Base-by-base conservation (phyloP, 2,329 filamentous ascomycete genomes). In the Claviceps citrina region DNA sequence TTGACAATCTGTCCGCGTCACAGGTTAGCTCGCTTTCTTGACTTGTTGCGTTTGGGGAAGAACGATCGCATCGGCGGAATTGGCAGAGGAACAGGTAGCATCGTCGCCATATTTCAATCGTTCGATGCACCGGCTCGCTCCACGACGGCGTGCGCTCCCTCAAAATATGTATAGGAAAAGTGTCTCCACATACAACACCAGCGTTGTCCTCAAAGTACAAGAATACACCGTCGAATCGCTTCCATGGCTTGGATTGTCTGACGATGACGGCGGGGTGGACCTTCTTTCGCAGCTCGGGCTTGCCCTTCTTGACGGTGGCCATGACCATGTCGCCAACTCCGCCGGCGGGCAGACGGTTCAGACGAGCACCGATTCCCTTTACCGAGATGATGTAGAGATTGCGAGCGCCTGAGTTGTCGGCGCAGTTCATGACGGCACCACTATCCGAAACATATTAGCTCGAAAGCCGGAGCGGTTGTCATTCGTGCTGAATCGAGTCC, bases 181-280 rank as follows among this genome's bases (percentile, higher is more conserved):
- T 10, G 4, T 34, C 7, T 33, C 3, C 13, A 86, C 83, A 67
- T 71, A 89, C 84, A 61, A 98, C 91, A 80, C 91, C 91, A 66
- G 91, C 91, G 70, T 98, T 98, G 73, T 98, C 93, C 84, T 98
- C 91, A 63, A 98, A 98, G 79, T 98, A 98, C 58, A 98, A 80
- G 78, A 85, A 98, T 61, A 96, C 84, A 70, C 91, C 93, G 67
- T 98, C 91, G 57, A 84, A 83, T 67, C 91, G 81, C 78, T 91
- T 87, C 91, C 91, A 98, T 60, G 91, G 91, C 81, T 98, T 98
- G 74, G 82, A 84, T 76, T 96, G 91, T 67, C 91, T 77, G 66
- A 96, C 89, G 63, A 98, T 91, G 64, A 98, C 89, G 61, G 91
- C 91, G 57, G 91, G 91, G 86, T 98, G 94, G 68, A 98, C 91